These are phyloP conservation scores for Leccinum longicurvipes DNA, from an alignment of 768 basidiomycete genomes.

Conservation along the genomic window DNA sequence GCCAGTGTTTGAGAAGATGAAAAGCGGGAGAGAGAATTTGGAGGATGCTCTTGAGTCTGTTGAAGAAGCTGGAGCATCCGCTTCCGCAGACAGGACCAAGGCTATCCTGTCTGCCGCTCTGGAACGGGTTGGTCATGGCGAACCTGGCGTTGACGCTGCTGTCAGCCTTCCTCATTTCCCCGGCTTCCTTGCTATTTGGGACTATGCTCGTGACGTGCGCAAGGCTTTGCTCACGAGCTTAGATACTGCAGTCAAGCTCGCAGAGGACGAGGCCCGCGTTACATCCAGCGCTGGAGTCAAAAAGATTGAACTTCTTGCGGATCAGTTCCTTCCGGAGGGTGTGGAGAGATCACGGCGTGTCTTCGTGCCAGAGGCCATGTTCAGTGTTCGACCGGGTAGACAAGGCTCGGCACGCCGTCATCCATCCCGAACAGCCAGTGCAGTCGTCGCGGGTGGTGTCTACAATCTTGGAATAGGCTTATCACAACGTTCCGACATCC, in stretches of 20 bases:
- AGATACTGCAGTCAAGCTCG: slow-evolving; percentile 72
- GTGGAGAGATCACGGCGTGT: slow-evolving; percentile 79
- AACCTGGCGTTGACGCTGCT: slow-evolving; percentile 53
- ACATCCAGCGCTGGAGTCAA: slow-evolving; percentile 64
- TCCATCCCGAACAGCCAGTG: slow-evolving; percentile 35
- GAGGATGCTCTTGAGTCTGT: slow-evolving; percentile 75
- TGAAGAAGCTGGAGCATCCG: slow-evolving; percentile 71
- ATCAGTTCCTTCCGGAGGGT: slow-evolving; percentile 72
- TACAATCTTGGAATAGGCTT: slow-evolving; percentile 83
- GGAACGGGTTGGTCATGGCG: slow-evolving; percentile 72
- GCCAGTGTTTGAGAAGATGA: slow-evolving; percentile 89
- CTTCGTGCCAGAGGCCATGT: slow-evolving; percentile 99
- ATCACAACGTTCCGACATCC: slow-evolving; percentile 70
- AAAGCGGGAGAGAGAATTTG: slow-evolving; percentile 62
- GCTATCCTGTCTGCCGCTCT: slow-evolving; percentile 63
- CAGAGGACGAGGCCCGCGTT: slow-evolving; percentile 79
- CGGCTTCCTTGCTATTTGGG: slow-evolving; percentile 78
- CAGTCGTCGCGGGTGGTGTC: slow-evolving; percentile 72
- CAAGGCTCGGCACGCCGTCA: slow-evolving; percentile 38
- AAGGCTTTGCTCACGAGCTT: slow-evolving; percentile 72
- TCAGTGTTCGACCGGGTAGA: slow-evolving; percentile 52
- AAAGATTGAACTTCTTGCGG: slow-evolving; percentile 64
- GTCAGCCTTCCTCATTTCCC: slow-evolving; percentile 75
- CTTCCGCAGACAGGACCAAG: slow-evolving; percentile 53
- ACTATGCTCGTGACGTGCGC: slow-evolving; percentile 81